These are phyloP conservation scores for Marasmius sp. DNA, from an alignment of 1,284 basidiomycete genomes.

Conservation along the genomic window DNA sequence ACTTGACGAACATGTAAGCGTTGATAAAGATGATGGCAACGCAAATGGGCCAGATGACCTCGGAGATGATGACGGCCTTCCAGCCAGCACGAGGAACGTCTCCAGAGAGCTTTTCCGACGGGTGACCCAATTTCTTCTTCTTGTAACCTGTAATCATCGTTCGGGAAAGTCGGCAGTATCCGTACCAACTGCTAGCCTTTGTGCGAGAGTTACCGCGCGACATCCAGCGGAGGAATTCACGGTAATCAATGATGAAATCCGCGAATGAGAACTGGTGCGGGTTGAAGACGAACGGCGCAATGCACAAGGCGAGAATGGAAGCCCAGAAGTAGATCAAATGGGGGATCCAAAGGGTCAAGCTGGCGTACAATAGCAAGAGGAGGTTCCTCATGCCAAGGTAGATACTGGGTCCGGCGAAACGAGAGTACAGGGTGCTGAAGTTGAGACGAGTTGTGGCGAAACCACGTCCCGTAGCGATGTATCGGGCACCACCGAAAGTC, in stretches of 20 bases:
- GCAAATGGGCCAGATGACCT: conserved; percentile 83
- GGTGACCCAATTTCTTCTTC: conserved; percentile 95
- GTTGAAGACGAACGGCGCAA: conserved; percentile 97
- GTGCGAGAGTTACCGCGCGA: conserved; percentile 93
- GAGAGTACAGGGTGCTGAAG: conserved; percentile 94
- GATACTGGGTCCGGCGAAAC: conserved; percentile 97
- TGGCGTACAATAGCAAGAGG: conserved; percentile 84
- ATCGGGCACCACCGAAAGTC: conserved; percentile 94
- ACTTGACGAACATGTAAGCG: conserved; percentile 90
- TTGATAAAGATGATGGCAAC: conserved; percentile 79
- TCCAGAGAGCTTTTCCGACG: conserved; percentile 91
- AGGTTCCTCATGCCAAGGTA: conserved; percentile 96
- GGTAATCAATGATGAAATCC: conserved; percentile 97
- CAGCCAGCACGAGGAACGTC: conserved; percentile 90
- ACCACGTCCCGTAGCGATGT: conserved; percentile 96
- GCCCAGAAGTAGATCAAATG: conserved; percentile 98
- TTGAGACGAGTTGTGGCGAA: conserved; percentile 94
- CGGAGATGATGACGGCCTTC: conserved; percentile 82
- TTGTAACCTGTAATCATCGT: conserved; percentile 98
- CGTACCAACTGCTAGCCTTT: conserved; percentile 97
- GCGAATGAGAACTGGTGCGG: conserved; percentile 95
- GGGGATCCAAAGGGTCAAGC: conserved; percentile 89
- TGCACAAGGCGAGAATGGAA: conserved; percentile 86
- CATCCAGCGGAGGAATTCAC: conserved; percentile 98
- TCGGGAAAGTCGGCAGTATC: conserved; percentile 92